Base-by-base conservation (phyloP, 495 filamentous ascomycete genomes). In the Penicillium dipodomyicola region DNA sequence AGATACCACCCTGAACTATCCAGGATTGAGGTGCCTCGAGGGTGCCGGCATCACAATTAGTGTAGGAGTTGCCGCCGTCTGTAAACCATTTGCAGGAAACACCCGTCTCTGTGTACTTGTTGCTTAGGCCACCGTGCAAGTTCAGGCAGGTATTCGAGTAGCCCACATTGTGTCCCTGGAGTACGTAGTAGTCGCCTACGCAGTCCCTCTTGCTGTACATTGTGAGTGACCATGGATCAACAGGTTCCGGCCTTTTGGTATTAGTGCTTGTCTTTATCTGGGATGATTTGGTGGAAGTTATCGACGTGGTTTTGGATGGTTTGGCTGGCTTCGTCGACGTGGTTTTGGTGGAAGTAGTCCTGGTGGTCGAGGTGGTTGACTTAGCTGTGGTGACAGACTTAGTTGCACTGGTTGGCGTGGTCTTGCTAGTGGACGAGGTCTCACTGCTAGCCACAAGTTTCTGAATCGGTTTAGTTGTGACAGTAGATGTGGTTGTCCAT, bases 131-230 rank as follows among this genome's bases (percentile, higher is more conserved):
- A 15, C 30, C 5, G 19, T 35, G 12, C 5, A 33, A 19, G 6
- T 22, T 37, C 30, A 49, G 19, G 32, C 47, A 49, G 14, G 5
- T 23, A 1, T 20, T 1, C 8, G 19, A 14, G 29, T 35, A 35
- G 11, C 10, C 29, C 20, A 15, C 2, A 22, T 49, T 49, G 30
- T 49, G 32, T 22, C 47, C 47, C 23, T 22, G 17, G 11, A 49
- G 47, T 12, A 23, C 4, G 20, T 37, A 35, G 47, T 49, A 49
- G n/a, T 49, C 20, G 19, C 47, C 47, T 4, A 7, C 4, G 29
- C 47, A 49, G 30, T 49, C 4, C 47, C 37, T 49, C 30, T 49
- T 35, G 19, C 20, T 35, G 30, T 35, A 49, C 17, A 49, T 32
- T n/a, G 5, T 23, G 4, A 49, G 2, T 8, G 29, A 8, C 47